A percentile compares a stretch with the other conserved stretches of the same genome.
Conservation (phyloP, 805 yeast genomes). For the Spathaspora sp. region DNA sequence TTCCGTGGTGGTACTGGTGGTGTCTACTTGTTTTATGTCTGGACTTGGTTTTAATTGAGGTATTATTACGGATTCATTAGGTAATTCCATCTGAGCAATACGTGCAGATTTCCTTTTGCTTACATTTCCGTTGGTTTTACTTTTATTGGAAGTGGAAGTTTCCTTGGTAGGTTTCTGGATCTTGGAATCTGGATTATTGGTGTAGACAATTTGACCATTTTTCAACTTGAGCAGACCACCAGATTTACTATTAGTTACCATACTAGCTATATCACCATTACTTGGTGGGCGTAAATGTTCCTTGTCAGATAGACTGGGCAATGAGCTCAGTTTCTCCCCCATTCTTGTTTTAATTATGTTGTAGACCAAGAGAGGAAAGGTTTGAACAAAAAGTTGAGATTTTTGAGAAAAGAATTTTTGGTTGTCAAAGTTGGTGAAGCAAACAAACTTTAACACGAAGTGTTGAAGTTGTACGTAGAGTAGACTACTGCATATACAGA, state of each 20-base stretch:
- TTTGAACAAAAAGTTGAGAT: background rate
- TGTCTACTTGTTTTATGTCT: conserved; percentile 2
- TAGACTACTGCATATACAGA: background rate
- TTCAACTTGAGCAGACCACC: background rate
- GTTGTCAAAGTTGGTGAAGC: background rate
- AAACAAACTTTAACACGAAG: background rate
- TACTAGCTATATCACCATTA: background rate
- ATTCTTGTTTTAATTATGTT: background rate
- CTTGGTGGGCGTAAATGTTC: background rate
- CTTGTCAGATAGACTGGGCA: background rate
- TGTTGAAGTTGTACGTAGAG: background rate
- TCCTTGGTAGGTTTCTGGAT: background rate
- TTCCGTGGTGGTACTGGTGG: background rate
- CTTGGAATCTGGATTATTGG: background rate
- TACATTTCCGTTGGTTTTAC: background rate
- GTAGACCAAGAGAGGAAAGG: background rate
- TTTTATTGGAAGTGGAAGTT: background rate
- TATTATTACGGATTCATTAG: background rate
- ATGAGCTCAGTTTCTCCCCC: background rate
- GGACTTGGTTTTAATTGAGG: conserved; percentile 8
- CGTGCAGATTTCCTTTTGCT: conserved; percentile 4
- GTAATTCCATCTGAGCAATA: background rate
- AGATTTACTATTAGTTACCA: background rate
- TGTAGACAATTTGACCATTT: background rate
- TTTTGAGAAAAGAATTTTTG: background rate